phyloP scores from a whole-genome alignment of 179 eudicot species.

The Silene vulgaris region DNA sequence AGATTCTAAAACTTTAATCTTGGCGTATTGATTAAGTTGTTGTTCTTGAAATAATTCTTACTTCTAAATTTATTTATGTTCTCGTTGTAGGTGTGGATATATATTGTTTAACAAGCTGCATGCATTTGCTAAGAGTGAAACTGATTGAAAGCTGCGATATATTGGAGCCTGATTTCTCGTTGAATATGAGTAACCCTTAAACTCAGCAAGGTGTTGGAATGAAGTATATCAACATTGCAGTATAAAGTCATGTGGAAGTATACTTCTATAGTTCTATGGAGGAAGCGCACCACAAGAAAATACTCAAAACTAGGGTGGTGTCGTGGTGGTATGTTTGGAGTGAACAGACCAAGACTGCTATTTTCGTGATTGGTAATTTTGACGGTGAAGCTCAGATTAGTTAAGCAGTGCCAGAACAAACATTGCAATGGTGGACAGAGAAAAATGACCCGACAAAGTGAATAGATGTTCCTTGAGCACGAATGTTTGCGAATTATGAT shows the following conservation, averaged over 20 bases:
- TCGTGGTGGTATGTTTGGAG: neutral
- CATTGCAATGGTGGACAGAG: neutral
- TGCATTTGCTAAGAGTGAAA: neutral
- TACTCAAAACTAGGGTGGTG: neutral
- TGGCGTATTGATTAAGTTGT: neutral
- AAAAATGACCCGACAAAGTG: neutral
- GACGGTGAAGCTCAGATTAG: slow-evolving; percentile 3
- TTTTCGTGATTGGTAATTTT: neutral
- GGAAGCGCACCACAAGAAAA: neutral
- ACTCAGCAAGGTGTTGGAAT: neutral
- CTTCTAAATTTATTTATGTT: neutral
- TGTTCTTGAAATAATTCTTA: neutral
- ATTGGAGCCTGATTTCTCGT: neutral
- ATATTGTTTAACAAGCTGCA: neutral
- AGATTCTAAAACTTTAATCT: neutral
- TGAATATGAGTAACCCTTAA: neutral
- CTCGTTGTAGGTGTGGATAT: neutral
- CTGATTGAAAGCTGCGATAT: neutral
- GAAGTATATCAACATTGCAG: neutral
- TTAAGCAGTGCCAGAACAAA: neutral
- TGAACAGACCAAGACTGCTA: neutral
- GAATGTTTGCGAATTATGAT: neutral
- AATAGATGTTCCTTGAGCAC: too few species aligned
- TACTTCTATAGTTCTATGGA: neutral
- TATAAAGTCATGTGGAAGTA: neutral